These are phyloP conservation scores for Kodamaea leandrae DNA, from an alignment of 805 yeast species.

Conservation along the genomic window DNA sequence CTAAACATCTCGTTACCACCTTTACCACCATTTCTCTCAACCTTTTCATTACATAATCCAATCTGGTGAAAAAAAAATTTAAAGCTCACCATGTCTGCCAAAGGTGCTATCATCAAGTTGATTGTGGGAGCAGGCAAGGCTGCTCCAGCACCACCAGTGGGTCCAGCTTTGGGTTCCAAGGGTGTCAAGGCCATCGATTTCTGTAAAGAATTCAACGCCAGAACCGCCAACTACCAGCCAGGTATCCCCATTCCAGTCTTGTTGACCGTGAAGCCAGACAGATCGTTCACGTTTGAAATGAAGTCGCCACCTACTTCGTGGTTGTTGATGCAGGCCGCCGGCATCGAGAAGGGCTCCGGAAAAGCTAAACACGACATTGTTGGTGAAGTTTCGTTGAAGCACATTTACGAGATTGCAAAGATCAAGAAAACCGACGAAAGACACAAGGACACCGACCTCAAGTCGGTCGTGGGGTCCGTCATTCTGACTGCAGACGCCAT, in stretches of 20 bases:
- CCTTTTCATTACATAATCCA: constrained; percentile 1
- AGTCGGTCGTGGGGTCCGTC: constrained; percentile 76
- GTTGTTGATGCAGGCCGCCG: constrained; percentile 78
- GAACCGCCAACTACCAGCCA: constrained; percentile 82
- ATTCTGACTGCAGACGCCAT: constrained; percentile 85
- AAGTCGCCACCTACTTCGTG: constrained; percentile 92
- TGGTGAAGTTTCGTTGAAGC: constrained; percentile 76
- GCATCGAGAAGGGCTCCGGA: constrained; percentile 74
- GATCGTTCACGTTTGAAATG: constrained; percentile 81
- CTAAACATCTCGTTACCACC: no score
- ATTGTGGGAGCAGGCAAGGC: constrained; percentile 98
- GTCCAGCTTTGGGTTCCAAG: constrained; percentile 97
- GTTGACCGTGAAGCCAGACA: constrained; percentile 86
- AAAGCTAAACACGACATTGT: constrained; percentile 57
- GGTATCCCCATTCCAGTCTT: constrained; percentile 89
- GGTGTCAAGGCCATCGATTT: constrained; percentile 98
- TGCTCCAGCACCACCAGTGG: constrained; percentile 98
- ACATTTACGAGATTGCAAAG: constrained; percentile 91
- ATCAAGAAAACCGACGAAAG: constrained; percentile 84
- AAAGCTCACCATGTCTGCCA: constrained; percentile 32
- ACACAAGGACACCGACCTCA: constrained; percentile 66
- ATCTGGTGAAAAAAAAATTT: constrained; percentile 2
- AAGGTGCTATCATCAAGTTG: constrained; percentile 74
- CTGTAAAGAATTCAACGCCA: constrained; percentile 96
- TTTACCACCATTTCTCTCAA: neutral